phyloP scores from a whole-genome alignment of 495 filamentous ascomycete species.

The Pyronema domesticum region DNA sequence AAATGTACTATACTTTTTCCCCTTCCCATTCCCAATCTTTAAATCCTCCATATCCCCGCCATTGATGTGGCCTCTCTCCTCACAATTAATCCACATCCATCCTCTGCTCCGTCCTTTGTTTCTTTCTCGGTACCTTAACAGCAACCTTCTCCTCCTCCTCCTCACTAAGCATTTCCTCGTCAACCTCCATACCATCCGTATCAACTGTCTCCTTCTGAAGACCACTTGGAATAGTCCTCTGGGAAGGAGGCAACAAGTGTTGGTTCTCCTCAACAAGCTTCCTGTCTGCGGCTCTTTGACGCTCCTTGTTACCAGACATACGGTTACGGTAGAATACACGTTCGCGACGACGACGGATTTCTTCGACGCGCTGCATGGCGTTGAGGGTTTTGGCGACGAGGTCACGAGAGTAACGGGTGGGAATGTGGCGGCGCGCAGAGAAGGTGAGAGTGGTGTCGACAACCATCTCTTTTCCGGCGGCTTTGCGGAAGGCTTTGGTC shows the following conservation, averaged over 20 bases:
- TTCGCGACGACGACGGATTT: slow-evolving; percentile 72
- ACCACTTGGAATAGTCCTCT: slow-evolving; percentile 37
- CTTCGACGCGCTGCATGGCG: slow-evolving; percentile 77
- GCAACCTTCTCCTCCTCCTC: slow-evolving; percentile 14
- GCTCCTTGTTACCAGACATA: slow-evolving; percentile 73
- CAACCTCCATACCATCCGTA: slow-evolving; percentile 26
- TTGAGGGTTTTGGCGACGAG: slow-evolving; percentile 68
- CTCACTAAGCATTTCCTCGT: slow-evolving; percentile 8
- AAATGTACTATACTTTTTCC: too few relatives aligned
- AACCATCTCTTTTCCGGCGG: slow-evolving; percentile 74
- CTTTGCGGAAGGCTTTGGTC: slow-evolving; percentile 70
- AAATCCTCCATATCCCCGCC: too few relatives aligned
- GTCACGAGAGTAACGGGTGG: slow-evolving; percentile 86
- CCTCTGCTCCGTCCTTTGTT: slow-evolving; percentile 3
- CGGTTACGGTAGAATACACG: slow-evolving; percentile 79
- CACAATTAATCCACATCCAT: slow-evolving; percentile 23
- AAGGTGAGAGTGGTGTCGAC: slow-evolving; percentile 90
- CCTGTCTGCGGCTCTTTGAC: slow-evolving; percentile 56
- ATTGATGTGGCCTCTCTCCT: too few relatives aligned
- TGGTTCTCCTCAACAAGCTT: slow-evolving; percentile 81
- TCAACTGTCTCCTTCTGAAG: slow-evolving; percentile 39
- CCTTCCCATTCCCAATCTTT: too few relatives aligned
- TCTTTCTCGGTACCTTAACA: slow-evolving; percentile 17
- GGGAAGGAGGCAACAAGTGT: slow-evolving; percentile 57
- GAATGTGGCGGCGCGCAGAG: slow-evolving; percentile 79